Evolutionary conservation across 2,329 filamentous ascomycete species (phyloP).

Genomic region (Fusarium marasasianum): DNA sequence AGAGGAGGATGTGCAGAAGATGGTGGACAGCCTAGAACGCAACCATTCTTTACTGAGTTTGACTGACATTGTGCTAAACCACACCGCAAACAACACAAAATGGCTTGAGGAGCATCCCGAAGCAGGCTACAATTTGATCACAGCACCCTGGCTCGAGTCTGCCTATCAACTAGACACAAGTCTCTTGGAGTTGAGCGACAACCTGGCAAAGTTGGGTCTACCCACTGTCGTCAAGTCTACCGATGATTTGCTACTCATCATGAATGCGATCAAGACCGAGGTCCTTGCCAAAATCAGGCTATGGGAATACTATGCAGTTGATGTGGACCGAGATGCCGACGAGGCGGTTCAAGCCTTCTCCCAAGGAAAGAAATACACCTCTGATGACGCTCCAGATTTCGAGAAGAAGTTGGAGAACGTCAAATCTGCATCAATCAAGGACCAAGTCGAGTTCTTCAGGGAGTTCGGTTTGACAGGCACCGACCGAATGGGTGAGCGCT

Average conservation of each 20-base stretch:
- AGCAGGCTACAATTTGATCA: constrained; percentile 91
- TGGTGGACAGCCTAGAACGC: constrained; percentile 84
- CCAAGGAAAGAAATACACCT: constrained; percentile 64
- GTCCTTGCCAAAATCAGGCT: constrained; percentile 81
- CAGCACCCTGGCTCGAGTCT: constrained; percentile 80
- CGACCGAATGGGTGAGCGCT: constrained; percentile 83
- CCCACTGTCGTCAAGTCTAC: constrained; percentile 76
- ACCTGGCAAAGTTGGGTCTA: constrained; percentile 75
- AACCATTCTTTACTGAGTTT: constrained; percentile 86
- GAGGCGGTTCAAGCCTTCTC: constrained; percentile 78
- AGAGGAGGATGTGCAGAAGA: constrained; percentile 78
- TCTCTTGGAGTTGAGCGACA: constrained; percentile 79
- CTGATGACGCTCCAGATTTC: constrained; percentile 53
- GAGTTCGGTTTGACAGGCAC: constrained; percentile 75
- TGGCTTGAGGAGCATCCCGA: constrained; percentile 97
- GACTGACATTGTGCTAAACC: constrained; percentile 97
- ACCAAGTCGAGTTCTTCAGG: constrained; percentile 70
- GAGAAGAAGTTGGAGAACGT: constrained; percentile 58
- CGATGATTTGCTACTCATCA: constrained; percentile 81
- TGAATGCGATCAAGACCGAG: constrained; percentile 83
- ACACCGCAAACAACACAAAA: constrained; percentile 93
- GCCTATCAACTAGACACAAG: constrained; percentile 70
- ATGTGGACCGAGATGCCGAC: constrained; percentile 77
- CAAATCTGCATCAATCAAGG: constrained; percentile 55
- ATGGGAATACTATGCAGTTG: constrained; percentile 93